Evolutionary conservation across 176 grass and related monocot genomes (phyloP), one percentile per base, ranked within the genome.

Genomic region (Themeda triandra): DNA sequence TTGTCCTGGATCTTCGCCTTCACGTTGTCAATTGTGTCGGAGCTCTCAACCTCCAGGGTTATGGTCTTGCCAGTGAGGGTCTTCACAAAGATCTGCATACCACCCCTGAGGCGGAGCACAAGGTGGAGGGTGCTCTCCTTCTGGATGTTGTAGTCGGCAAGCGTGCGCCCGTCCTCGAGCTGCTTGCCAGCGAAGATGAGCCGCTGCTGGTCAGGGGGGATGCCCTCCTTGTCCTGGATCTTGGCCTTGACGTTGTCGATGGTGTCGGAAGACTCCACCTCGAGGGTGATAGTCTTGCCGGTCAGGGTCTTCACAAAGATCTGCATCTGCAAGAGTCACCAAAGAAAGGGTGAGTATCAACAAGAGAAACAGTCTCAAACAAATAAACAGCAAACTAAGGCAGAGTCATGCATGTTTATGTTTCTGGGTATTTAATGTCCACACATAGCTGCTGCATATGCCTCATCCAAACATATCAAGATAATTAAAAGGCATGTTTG

Each of bases 1-100:
- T 97, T 94, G 24, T 97, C 94, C 64, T 94, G 94, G 63, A 97
- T 94, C 85, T 97, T 94, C 1, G 94, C 89, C 79, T 97, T 97
- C 0, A 96, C 94, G 0, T 91, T 94, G 75, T 94, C 92, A 0
- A 91, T 94, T 0, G 92, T 94, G 86, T 94, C 92, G 0, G 92
- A 94, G 0, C 0, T 2, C 85, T 93, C 92, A 0, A 93, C 91
- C 85, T 93, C 91, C 0, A 93, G 2, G 0, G 92, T 93, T 35
- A 93, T 94, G 1, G 92, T 94, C 89, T 94, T 94, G 51, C 92
- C 92, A 0, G 92, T 94, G 0, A 94, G 2, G 0, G 92, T 94
- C 70, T 94, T 94, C 2, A 94, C 92, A 0, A 94, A 94, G n/a
- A 94, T 94, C 40, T 94, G 92, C 92, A 91, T 94, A 0, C 93